Evolutionary conservation across 768 basidiomycete genomes (phyloP).

Genomic region (Tremella mesenterica): DNA sequence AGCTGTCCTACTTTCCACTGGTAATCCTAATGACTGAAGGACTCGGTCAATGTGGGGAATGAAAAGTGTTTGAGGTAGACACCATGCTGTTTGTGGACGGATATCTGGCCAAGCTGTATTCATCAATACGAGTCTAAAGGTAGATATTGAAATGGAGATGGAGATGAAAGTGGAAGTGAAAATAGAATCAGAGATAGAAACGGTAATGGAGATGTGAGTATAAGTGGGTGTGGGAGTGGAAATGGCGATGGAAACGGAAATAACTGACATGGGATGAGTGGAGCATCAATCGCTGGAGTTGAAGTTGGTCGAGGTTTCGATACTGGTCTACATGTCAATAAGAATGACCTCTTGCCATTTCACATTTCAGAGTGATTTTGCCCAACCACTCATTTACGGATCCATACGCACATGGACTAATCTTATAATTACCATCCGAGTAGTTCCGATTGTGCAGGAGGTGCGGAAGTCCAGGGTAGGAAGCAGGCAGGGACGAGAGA

Average conservation of each 20-base stretch:
- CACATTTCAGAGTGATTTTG: slow-evolving; percentile 18
- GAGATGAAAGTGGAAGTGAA: too few relatives aligned
- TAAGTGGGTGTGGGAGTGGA: neutral
- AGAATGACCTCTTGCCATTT: too few relatives aligned
- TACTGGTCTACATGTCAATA: too few relatives aligned
- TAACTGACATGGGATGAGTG: slow-evolving; percentile 31
- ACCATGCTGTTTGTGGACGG: slow-evolving; percentile 31
- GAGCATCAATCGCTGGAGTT: slow-evolving; percentile 13
- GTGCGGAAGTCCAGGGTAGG: too few relatives aligned
- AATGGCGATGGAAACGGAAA: neutral
- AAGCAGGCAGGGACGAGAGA: too few relatives aligned
- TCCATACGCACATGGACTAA: neutral
- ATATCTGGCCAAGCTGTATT: slow-evolving; percentile 35
- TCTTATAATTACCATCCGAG: too few relatives aligned
- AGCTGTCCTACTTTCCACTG: slow-evolving; percentile 29
- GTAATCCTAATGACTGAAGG: slow-evolving; percentile 26
- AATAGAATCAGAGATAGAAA: too few relatives aligned
- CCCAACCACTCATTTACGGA: neutral
- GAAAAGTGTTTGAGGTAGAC: slow-evolving; percentile 36
- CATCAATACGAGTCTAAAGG: neutral
- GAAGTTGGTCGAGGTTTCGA: slow-evolving; percentile 22
- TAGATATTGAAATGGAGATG: too few relatives aligned
- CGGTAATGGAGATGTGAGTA: too few relatives aligned
- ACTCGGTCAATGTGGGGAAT: slow-evolving; percentile 40
- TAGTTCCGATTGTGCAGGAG: too few relatives aligned